phyloP scores from a whole-genome alignment of 2,329 filamentous ascomycete species.

The Clarireedia hainanense region DNA sequence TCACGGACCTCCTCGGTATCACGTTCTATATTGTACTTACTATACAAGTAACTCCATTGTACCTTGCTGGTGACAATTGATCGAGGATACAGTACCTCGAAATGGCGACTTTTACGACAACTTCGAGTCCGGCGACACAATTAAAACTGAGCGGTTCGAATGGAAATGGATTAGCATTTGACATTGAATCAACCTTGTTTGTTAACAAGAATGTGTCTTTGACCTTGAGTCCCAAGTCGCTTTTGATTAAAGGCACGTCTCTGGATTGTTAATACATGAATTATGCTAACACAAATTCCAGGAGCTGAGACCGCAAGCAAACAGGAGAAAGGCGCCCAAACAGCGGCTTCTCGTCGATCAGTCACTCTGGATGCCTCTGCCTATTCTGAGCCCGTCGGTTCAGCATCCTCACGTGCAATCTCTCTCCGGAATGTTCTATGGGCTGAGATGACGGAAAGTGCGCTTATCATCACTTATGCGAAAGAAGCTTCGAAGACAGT shows the following conservation, averaged over 20 bases:
- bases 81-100: neutral
- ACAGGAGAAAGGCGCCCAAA: neutral
- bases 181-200: slow-evolving; percentile 2
- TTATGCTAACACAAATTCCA: neutral
- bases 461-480: slow-evolving; percentile 8
- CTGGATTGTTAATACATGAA: neutral
- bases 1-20: slow-evolving; percentile 4
- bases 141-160: neutral
- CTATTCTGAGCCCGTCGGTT: slow-evolving; percentile 4
- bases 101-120: neutral
- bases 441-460: slow-evolving; percentile 2
- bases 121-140: neutral
- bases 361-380: slow-evolving; percentile 2
- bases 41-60: neutral
- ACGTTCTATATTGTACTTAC: neutral
- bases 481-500: slow-evolving; percentile 1
- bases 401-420: slow-evolving; percentile 2
- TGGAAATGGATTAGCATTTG: neutral
- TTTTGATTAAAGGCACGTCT: slow-evolving; percentile 2
- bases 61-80: neutral
- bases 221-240: neutral
- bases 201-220: slow-evolving; percentile 1
- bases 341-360: slow-evolving; percentile 4
- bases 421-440: slow-evolving; percentile 9
- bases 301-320: neutral